Evolutionary conservation across 805 yeast species (phyloP), one percentile per base, ranked within the genome.

Genomic region (Brettanomyces naardenensis): DNA sequence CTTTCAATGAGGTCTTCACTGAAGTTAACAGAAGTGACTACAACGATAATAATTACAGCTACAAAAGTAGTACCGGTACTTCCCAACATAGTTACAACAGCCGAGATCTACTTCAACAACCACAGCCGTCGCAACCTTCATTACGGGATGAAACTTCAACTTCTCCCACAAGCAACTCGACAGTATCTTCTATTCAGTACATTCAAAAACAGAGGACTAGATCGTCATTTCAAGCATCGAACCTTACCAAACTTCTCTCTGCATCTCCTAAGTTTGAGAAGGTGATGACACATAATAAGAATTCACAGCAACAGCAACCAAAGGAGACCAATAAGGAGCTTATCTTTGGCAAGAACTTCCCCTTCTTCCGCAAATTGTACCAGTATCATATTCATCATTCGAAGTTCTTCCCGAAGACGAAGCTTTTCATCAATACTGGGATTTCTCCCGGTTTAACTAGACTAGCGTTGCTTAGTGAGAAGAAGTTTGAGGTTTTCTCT

Each of bases 321-420:
- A 42, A 23, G 23, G 40, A 34, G 17, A 28, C 54, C 17, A 52
- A 52, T 34, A 76, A 78, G 44, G 95, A 85, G 52, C 67, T 71
- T 38, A 68, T 77, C 37, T 86, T 79, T 55, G 78, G 80, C 5
- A 81, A 78, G 49, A 85, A 90, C 48, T 88, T 86, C 59, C 97
- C 97, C 0, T 74, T 78, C 39, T 84, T 81, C 53, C 68, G 95
- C 42, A 79, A 73, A 44, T 67, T 73, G 35, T 65, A 68, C 35
- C 75, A 75, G 31, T 70, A 69, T 50, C 61, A 65, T 20, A 73
- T 80, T 0, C 79, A 75, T 40, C 54, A 54, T 19, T 58, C 76
- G 6, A 68, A 68, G 35, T 62, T 74, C 38, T 61, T 75, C 23
- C 54, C 71, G 35, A 61, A 71, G 25, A 62, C 75, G 36, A 63